Evolutionary conservation across 208 protist species (phyloP), one percentile per base, ranked within the genome.

Genomic region (Leishmania mexicana): DNA sequence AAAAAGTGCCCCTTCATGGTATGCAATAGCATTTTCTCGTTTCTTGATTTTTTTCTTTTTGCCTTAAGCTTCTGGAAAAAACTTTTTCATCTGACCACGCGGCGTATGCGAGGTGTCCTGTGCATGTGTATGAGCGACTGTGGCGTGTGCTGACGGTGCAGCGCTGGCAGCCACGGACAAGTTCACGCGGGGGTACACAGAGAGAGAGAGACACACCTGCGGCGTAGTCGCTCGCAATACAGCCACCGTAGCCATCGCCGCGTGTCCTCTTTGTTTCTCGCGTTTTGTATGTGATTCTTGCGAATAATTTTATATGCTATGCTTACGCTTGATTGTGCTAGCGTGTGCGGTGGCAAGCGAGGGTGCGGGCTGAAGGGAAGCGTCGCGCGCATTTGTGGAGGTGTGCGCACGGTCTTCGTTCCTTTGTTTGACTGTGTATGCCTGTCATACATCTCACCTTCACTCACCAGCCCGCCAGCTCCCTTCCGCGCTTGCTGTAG

Each of bases 81-180:
- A 62, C 31, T 35, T 35, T 35, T 47, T n/a, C 4, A 35, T 11
- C 19, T 47, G 38, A 3, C 2, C 47, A 62, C 5, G 35, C 13
- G 62, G 38, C 28, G 13, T 49, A 10, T 47, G 19, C 49, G 13
- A 45, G 24, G 71, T 35, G 2, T 51, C 15, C 47, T 54, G 21
- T n/a, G 47, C 42, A 31, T 73, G 68, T 64, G 28, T 17, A 64
- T 3, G 28, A 31, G 28, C 28, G 28, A 13, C 24, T 51, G 28
- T 51, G 58, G 68, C 13, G 17, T 75, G 71, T 75, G 42, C 47
- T 77, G 73, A n/a, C 40, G 28, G 28, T 75, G 40, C 28, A 71
- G 13, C 49, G 38, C 65, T 47, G 38, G 65, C 17, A n/a, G 21
- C 31, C 31, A 68, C 35, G 31, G n/a, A 7, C 31, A 35, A 40